Base-by-base conservation (phyloP, 495 filamentous ascomycete species). In the Poronia punctata region DNA sequence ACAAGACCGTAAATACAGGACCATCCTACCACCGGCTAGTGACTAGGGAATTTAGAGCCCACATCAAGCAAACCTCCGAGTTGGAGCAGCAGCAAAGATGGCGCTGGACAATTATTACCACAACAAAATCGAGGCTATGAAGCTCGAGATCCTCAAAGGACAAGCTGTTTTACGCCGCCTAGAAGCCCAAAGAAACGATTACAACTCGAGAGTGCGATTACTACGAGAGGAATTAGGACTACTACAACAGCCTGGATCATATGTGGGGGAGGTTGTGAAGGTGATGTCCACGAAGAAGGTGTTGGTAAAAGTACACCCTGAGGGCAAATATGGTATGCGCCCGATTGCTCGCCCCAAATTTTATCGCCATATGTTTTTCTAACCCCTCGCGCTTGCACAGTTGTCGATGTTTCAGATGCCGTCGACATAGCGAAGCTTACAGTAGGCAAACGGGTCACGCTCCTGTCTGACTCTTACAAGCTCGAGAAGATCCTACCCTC, bases 211-310 rank as follows among this genome's bases (percentile, higher is more conserved):
- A 59, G 92, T 99, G 54, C 86, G 92, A 34, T 74, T 97, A 57
- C 72, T 99, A 54, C 77, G 92, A 53, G 92, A 99, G 70, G 92
- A 98, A 74, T 79, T 98, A 11, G 92, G 92, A 37, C 73, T 98
- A 49, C 72, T 98, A 44, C 92, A 98, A 63, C 92, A 98, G 60
- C 92, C 92, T 14, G 92, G 93, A 21, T 97, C 92, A 6, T 98
- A 99, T 54, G 92, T 99, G 29, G 92, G 92, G 25, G 92, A 99
- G 68, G 92, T 99, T 30, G 92, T 99, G 46, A 97, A 97, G 71
- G 92, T 97, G 38, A 99, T 99, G 92, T 80, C 93, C 59, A 99
- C 92, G 47, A 99, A 99, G 67, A 95, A 97, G 68, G 89, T 99
- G 21, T 68, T 99, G 26, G 92, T 99, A 39, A 99, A 99, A 65